Percentiles rank a stretch among this genome's conserved stretches.
These are phyloP conservation scores for Hypoxylon intermedium DNA, from an alignment of 495 filamentous ascomycete species.

Conservation along the genomic window DNA sequence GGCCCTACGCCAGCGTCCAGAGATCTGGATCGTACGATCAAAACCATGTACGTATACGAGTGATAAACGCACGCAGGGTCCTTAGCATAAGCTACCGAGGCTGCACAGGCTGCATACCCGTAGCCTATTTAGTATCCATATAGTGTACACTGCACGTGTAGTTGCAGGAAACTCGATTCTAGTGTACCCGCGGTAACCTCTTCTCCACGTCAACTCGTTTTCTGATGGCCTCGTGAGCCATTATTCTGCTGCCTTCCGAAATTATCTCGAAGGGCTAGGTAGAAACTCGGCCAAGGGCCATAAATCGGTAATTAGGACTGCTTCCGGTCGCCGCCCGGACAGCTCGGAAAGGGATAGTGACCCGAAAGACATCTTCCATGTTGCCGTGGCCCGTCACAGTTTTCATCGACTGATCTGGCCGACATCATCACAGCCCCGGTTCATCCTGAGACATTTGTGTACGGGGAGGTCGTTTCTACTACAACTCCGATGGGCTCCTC, in stretches of 20 bases:
- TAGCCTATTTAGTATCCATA: too few species aligned
- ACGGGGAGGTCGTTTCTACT: slow-evolving; percentile 9
- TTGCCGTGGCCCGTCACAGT: neutral
- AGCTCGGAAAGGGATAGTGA: neutral
- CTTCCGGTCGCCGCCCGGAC: slow-evolving; percentile 1
- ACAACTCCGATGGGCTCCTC: slow-evolving; percentile 10
- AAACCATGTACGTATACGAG: slow-evolving; percentile 18
- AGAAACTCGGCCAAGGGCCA: slow-evolving; percentile 17
- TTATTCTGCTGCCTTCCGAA: slow-evolving; percentile 4
- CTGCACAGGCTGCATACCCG: slow-evolving; percentile 24
- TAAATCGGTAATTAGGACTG: slow-evolving; percentile 14
- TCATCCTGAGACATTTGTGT: slow-evolving; percentile 28
- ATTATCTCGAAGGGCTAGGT: slow-evolving; percentile 2
- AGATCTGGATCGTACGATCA: slow-evolving; percentile 40
- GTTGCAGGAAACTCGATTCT: slow-evolving; percentile 27
- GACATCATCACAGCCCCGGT: slow-evolving; percentile 11
- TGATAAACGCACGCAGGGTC: slow-evolving; percentile 23
- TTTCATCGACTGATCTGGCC: slow-evolving; percentile 11
- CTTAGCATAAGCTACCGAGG: slow-evolving; percentile 13
- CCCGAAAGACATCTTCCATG: neutral
- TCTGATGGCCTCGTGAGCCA: slow-evolving; percentile 10
- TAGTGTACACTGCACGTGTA: too few species aligned
- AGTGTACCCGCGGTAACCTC: slow-evolving; percentile 19
- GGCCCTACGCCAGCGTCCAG: slow-evolving; percentile 12
- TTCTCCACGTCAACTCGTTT: slow-evolving; percentile 6